These are phyloP conservation scores for Aspergillus bridgeri DNA, from an alignment of 495 filamentous ascomycete species.

Conservation along the genomic window DNA sequence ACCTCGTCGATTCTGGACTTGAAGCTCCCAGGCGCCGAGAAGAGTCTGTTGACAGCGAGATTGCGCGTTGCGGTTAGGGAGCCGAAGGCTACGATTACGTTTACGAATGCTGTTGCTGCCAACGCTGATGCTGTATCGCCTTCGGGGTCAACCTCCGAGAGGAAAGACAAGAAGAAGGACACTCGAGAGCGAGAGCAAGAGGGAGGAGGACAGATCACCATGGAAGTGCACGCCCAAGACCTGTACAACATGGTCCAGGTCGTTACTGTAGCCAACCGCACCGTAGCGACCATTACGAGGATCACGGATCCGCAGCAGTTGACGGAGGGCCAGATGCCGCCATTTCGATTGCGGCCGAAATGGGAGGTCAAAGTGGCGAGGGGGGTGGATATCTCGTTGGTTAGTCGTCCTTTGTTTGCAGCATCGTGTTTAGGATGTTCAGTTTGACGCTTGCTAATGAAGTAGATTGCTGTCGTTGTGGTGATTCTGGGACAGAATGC, in stretches of 20 bases:
- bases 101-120: conserved; percentile 8
- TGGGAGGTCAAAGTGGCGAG: conserved; percentile 15
- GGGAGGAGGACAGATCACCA: too few species aligned
- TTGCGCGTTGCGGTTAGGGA: conserved; percentile 13
- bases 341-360: conserved; percentile 17
- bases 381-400: conserved; percentile 18
- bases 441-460: neutral
- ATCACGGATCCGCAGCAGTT: conserved; percentile 10
- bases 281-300: conserved; percentile 10
- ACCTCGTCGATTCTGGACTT: conserved; percentile 14
- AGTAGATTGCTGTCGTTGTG: conserved; percentile 10
- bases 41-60: conserved; percentile 9
- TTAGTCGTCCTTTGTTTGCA: conserved; percentile 8
- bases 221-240: conserved; percentile 14
- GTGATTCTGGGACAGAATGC: conserved; percentile 11
- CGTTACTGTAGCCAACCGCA: conserved; percentile 6
- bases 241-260: conserved; percentile 16
- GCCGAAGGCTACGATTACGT: conserved; percentile 11
- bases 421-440: too few species aligned
- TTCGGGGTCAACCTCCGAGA: neutral
- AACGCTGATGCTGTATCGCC: neutral
- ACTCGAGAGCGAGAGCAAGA: too few species aligned
- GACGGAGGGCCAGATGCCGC: conserved; percentile 15
- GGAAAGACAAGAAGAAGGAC: too few species aligned
- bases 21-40: conserved; percentile 11